A percentile compares a stretch with the other conserved stretches of the same genome.
Conservation (phyloP, 306 rosid species). For the Rosa lucieae region DNA sequence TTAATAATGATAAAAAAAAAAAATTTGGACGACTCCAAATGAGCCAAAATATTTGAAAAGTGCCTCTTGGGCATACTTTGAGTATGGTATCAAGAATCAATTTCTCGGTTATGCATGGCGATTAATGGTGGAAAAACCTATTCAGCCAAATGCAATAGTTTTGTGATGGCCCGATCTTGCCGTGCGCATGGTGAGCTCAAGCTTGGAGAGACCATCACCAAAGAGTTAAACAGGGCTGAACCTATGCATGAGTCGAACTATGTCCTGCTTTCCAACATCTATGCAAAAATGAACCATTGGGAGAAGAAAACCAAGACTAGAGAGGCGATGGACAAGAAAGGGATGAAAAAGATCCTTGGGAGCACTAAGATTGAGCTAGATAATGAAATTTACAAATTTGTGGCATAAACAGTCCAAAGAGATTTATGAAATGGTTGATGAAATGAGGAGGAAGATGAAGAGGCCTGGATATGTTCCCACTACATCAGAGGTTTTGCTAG, state of each 20-base stretch:
- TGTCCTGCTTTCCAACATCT: slow-evolving; percentile 79
- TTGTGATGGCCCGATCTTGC: slow-evolving; percentile 67
- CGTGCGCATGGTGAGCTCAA: slow-evolving; percentile 65
- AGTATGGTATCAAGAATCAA: too few species aligned
- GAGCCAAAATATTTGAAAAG: too few species aligned
- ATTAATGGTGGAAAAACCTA: slow-evolving; percentile 12
- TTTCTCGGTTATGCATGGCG: too few species aligned
- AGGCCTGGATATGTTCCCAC: slow-evolving; percentile 73
- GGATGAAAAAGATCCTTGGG: slow-evolving; percentile 82
- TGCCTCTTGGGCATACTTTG: too few species aligned
- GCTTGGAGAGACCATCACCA: slow-evolving; percentile 73
- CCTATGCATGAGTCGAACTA: slow-evolving; percentile 77
- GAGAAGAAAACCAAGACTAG: slow-evolving; percentile 82
- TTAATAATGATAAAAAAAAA: too few species aligned
- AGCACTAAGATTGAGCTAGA: slow-evolving; percentile 90
- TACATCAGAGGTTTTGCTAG: slow-evolving; percentile 79
- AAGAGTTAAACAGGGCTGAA: slow-evolving; percentile 52
- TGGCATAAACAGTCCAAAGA: slow-evolving; percentile 61
- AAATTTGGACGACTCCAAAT: too few species aligned
- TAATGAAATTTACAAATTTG: slow-evolving; percentile 63
- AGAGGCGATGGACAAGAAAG: slow-evolving; percentile 72
- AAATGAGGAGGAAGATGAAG: slow-evolving; percentile 82
- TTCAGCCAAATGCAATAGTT: slow-evolving; percentile 70
- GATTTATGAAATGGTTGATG: slow-evolving; percentile 81
- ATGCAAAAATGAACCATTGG: slow-evolving; percentile 74